Evolutionary conservation across 495 filamentous ascomycete genomes (phyloP), one percentile per base, ranked within the genome.

Genomic region (Recurvomyces mirabilis): DNA sequence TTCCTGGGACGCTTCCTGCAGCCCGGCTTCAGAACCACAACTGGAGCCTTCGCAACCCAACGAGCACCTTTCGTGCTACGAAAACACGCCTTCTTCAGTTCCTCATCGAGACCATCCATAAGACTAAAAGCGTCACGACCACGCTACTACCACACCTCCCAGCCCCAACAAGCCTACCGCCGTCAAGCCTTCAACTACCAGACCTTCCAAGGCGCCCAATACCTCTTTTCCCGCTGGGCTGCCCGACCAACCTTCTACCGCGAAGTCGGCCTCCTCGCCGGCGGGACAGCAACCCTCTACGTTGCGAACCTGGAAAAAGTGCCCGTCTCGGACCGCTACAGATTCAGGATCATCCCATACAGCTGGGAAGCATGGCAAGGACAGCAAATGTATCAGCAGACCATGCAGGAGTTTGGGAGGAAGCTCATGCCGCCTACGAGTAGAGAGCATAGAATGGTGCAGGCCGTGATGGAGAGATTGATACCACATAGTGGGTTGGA

Each of bases 341-440:
- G 88, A 29, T 95, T 96, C 68, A 94, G 89, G 55, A 76, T 79
- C 48, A 66, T 87, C 28, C 72, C 71, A 24, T 60, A 70, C 17
- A 52, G 64, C n/a, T 60, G 55, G 1, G 79, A 88, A 51, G 60
- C 68, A 19, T 53, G 65, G 13, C 63, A 79, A 11, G 49, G 51
- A 20, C 43, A 55, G 38, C 17, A 29, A 28, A 48, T 55, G 43
- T 63, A 63, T 40, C 43, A 58, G 10, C 43, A 65, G 35, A 60
- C 65, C 13, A 59, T 61, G 45, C 38, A 51, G 25, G 42, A 63
- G 41, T 70, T 65, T 47, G 49, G 57, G 9, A 61, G 60, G 0
- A 55, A 63, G 29, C 65, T 84, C 19, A 57, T 83, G 15, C 66
- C 74, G 0, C 54, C 68, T 2, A 53, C 60, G 19, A 72, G 82